Conservation (phyloP, 78 protist genomes). For the Dictyostelium brefeldianum region DNA sequence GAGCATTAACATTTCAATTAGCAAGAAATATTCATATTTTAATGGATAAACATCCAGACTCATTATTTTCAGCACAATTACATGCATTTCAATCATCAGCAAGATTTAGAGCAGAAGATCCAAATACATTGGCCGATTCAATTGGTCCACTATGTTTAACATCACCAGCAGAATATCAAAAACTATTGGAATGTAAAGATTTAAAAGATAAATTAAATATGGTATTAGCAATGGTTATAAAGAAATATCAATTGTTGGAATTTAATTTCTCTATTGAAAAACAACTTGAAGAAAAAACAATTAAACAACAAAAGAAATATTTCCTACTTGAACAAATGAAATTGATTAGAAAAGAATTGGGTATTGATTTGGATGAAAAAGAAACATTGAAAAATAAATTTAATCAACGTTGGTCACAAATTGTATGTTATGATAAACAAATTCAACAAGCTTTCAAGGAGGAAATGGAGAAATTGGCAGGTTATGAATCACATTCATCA, state of each 20-base stretch:
- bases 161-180: conserved; percentile 6
- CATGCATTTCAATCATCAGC: neutral
- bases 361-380: conserved; percentile 66
- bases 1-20: conserved; percentile 50
- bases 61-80: neutral
- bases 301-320: conserved; percentile 45
- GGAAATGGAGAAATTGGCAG: conserved; percentile 65
- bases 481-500: conserved; percentile 79
- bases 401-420: conserved; percentile 39
- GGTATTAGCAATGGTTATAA: conserved; percentile 1
- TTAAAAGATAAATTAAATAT: conserved; percentile 4
- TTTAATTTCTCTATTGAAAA: conserved; percentile 48
- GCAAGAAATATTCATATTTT: conserved; percentile 1
- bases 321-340: conserved; percentile 56
- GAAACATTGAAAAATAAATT: conserved; percentile 57
- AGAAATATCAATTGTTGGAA: conserved; percentile 25
- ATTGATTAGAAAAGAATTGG: conserved; percentile 46
- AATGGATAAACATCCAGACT: conserved; percentile 11
- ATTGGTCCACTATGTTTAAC: conserved; percentile 16
- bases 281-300: conserved; percentile 66
- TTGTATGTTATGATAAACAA: neutral
- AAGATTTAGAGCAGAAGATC: conserved; percentile 22
- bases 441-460: conserved; percentile 49
- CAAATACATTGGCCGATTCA: neutral
- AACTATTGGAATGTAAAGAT: neutral